phyloP scores from a whole-genome alignment of 1,284 basidiomycete species.

The Sporisorium graminicola region DNA sequence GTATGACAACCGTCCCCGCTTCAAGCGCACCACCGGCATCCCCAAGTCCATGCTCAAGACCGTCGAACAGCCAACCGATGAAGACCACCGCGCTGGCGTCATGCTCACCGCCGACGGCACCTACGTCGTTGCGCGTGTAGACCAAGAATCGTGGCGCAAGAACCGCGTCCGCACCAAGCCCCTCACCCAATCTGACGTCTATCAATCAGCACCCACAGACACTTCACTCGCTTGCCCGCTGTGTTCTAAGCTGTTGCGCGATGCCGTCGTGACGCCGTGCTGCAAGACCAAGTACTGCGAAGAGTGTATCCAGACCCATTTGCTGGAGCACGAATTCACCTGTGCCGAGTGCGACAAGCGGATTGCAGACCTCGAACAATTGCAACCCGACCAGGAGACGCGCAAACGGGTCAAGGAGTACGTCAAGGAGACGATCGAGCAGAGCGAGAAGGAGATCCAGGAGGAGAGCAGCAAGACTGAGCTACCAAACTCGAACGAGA shows the following conservation, averaged over 20 bases:
- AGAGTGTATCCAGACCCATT: conserved; percentile 67
- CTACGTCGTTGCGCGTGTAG: conserved; percentile 67
- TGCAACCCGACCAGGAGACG: conserved; percentile 63
- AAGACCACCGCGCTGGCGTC: conserved; percentile 58
- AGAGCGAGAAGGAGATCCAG: conserved; percentile 61
- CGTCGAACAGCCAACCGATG: conserved; percentile 77
- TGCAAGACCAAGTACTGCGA: conserved; percentile 67
- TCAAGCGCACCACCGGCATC: conserved; percentile 97
- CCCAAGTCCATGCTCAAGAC: conserved; percentile 97
- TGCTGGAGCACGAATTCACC: conserved; percentile 68
- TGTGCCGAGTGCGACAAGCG: conserved; percentile 69
- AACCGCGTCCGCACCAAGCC: conserved; percentile 60
- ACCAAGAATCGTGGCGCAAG: conserved; percentile 63
- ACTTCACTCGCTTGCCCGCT: conserved; percentile 64
- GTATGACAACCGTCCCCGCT: conserved; percentile 91
- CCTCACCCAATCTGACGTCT: conserved; percentile 66
- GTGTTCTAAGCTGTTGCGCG: conserved; percentile 63
- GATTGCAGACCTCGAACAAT: conserved; percentile 61
- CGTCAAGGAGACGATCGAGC: conserved; percentile 62
- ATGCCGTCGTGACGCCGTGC: conserved; percentile 65
- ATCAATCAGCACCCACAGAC: conserved; percentile 63
- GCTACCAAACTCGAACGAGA: conserved; percentile 22
- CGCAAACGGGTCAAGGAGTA: conserved; percentile 63
- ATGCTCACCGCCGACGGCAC: conserved; percentile 69
- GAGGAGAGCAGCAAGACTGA: conserved; percentile 44